Percentiles rank a stretch among this genome's conserved stretches.
Conservation (phyloP, 371 early-diverging fungal species). For the Saksenaea oblongispora region DNA sequence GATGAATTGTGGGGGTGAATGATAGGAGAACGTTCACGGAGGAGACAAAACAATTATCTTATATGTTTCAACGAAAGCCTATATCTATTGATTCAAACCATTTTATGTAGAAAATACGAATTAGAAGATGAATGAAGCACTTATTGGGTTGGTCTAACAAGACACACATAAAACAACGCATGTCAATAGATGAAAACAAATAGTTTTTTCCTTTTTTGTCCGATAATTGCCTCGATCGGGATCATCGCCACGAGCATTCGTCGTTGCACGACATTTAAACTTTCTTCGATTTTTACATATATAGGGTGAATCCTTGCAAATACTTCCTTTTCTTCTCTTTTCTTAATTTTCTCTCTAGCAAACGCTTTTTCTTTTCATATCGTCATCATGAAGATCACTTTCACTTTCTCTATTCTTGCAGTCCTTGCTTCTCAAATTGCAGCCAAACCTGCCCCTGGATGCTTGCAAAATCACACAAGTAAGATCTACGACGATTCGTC, state of each 20-base stretch:
- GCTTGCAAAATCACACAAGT: background rate
- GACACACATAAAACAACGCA: background rate
- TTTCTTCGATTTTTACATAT: background rate
- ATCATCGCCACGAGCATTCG: background rate
- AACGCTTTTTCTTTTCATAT: background rate
- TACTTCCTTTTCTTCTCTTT: background rate
- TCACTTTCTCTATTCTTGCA: slow-evolving; percentile 5
- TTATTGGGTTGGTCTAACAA: background rate
- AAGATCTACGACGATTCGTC: slow-evolving; percentile 11
- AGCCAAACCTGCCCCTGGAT: background rate
- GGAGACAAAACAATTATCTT: too few species aligned
- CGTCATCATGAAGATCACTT: background rate
- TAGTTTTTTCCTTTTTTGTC: background rate
- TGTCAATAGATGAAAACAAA: slow-evolving; percentile 4
- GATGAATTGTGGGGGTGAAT: too few species aligned
- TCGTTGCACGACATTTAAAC: slow-evolving; percentile 1
- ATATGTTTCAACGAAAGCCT: too few species aligned
- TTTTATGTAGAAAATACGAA: background rate
- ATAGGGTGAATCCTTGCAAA: background rate
- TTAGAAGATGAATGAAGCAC: background rate
- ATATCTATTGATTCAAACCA: background rate
- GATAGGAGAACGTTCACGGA: too few species aligned
- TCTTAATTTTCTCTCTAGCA: background rate
- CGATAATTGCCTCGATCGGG: background rate
- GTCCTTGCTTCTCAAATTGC: slow-evolving; percentile 10